phyloP scores from a whole-genome alignment of 2,329 filamentous ascomycete genomes.

The Microdochium nivale region DNA sequence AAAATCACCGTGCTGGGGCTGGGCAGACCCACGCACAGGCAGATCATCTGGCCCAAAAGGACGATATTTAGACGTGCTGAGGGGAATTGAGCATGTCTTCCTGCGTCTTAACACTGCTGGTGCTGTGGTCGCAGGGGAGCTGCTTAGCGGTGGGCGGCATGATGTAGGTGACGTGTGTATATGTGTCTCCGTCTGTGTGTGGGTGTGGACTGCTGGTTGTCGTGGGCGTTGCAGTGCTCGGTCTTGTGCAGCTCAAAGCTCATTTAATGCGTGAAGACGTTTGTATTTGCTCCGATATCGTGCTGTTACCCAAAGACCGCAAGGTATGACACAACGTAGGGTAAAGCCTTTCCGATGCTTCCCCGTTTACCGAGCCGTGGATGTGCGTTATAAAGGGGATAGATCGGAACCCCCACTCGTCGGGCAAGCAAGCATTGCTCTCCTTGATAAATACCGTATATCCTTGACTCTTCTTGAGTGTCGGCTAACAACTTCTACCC shows the following conservation, averaged over 20 bases:
- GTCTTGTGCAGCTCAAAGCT: not conserved
- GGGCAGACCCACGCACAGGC: slow-evolving; percentile 32
- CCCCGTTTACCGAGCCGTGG: not conserved
- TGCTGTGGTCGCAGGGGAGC: slow-evolving; percentile 4
- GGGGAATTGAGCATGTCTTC: not conserved
- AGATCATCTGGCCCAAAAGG: slow-evolving; percentile 35
- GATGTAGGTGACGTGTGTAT: not conserved
- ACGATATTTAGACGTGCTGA: slow-evolving; percentile 6
- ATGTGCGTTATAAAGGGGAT: not conserved
- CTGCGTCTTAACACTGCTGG: slow-evolving; percentile 1
- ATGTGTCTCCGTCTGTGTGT: too few relatives aligned
- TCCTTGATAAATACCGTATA: not conserved
- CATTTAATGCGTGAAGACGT: not conserved
- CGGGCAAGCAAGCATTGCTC: not conserved
- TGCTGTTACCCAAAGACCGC: not conserved
- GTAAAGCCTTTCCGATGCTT: not conserved
- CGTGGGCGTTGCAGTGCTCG: not conserved
- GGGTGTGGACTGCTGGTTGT: not conserved
- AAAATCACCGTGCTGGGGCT: slow-evolving; percentile 28
- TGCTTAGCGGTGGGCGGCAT: not conserved
- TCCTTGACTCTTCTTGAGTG: not conserved
- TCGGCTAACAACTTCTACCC: not conserved
- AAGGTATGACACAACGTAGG: not conserved
- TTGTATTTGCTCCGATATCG: not conserved
- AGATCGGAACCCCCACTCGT: not conserved